A percentile compares a stretch with the other conserved stretches of the same genome.
phyloP scores from a whole-genome alignment of 257 asterid species.

The Gentiana straminea region DNA sequence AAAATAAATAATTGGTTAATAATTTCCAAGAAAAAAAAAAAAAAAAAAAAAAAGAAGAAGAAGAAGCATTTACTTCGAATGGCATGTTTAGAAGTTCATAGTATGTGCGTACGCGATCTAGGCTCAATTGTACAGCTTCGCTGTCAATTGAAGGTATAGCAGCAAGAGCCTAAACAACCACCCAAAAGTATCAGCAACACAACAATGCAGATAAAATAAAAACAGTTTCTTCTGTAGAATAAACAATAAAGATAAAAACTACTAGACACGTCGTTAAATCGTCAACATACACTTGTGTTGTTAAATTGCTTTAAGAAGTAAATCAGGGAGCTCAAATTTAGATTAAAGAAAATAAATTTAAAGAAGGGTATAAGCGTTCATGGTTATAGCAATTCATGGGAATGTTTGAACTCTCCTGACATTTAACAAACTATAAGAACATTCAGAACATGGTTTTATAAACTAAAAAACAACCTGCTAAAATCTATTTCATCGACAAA shows the following conservation, averaged over 20 bases:
- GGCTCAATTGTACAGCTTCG: conserved; percentile 69
- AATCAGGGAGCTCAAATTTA: too few relatives aligned
- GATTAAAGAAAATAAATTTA: too few relatives aligned
- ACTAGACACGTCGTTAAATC: too few relatives aligned
- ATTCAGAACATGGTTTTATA: neutral
- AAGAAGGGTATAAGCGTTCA: too few relatives aligned
- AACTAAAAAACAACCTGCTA: neutral
- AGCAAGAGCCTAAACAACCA: conserved; percentile 67
- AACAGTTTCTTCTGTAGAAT: neutral
- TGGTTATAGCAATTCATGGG: too few relatives aligned
- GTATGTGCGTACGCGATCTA: conserved; percentile 84
- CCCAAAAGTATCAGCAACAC: conserved; percentile 11
- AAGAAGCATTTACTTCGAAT: conserved; percentile 56
- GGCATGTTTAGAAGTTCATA: conserved; percentile 95
- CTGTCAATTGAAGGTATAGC: conserved; percentile 80
- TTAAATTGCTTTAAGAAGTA: too few relatives aligned
- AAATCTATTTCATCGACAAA: neutral
- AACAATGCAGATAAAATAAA: neutral
- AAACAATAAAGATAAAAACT: neutral
- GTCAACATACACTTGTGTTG: too few relatives aligned
- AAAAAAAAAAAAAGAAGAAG: too few relatives aligned
- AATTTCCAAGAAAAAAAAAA: conserved; percentile 3
- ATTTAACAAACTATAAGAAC: too few relatives aligned
- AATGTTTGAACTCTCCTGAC: too few relatives aligned
- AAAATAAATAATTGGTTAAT: neutral